phyloP scores from a whole-genome alignment of 2,329 filamentous ascomycete species.

The Colletotrichum tropicicola region DNA sequence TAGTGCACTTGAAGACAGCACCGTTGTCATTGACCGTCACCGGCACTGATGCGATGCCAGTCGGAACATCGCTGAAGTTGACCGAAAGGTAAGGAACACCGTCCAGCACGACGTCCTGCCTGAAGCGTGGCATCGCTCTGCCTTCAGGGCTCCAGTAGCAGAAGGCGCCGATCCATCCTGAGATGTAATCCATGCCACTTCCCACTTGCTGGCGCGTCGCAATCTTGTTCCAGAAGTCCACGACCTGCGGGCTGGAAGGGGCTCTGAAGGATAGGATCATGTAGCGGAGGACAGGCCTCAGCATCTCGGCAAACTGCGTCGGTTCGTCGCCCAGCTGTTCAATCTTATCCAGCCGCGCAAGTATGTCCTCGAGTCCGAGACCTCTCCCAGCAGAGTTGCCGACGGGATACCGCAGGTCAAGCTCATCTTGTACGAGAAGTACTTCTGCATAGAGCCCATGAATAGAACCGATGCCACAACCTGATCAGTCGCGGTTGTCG shows the following conservation, averaged over 20 bases:
- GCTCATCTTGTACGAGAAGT: slow-evolving; percentile 48
- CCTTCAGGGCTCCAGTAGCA: not conserved
- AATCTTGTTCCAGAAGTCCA: slow-evolving; percentile 47
- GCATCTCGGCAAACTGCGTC: slow-evolving; percentile 39
- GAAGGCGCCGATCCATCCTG: not conserved
- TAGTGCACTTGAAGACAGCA: not conserved
- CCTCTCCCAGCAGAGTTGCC: slow-evolving; percentile 59
- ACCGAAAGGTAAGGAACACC: not conserved
- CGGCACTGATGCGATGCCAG: not conserved
- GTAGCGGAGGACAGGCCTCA: slow-evolving; percentile 46
- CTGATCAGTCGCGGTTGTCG: slow-evolving; percentile 54
- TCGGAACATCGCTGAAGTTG: not conserved
- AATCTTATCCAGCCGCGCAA: slow-evolving; percentile 46
- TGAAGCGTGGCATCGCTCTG: not conserved
- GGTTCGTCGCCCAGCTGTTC: slow-evolving; percentile 46
- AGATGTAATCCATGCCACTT: not conserved
- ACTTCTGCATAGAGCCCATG: slow-evolving; percentile 60
- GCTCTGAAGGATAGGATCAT: slow-evolving; percentile 49
- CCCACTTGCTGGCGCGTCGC: fast-evolving
- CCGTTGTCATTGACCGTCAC: not conserved
- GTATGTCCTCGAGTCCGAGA: slow-evolving; percentile 51
- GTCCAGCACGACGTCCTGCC: not conserved
- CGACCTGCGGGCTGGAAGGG: slow-evolving; percentile 34
- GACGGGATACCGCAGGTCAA: slow-evolving; percentile 57
- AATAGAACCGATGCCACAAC: slow-evolving; percentile 55